Evolutionary conservation across 2,329 filamentous ascomycete genomes (phyloP).

Genomic region (Cyclaneusma minus): DNA sequence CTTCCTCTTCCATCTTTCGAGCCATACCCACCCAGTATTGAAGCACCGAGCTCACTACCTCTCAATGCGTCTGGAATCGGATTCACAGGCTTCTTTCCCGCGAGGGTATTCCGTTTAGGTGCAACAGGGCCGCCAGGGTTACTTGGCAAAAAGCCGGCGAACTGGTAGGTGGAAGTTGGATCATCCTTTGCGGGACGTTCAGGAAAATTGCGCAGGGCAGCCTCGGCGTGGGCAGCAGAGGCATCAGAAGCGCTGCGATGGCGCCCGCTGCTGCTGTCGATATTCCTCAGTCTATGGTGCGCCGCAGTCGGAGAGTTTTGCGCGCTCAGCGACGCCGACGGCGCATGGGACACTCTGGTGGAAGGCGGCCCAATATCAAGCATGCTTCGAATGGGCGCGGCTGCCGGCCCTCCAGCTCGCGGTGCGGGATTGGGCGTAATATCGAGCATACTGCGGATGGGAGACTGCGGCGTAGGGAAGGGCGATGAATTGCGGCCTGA

Average conservation of each 20-base stretch:
- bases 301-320: slow-evolving; percentile 30
- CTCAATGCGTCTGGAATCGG: slow-evolving; percentile 39
- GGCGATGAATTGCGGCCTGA: slow-evolving; percentile 34
- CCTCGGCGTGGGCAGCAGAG: slow-evolving; percentile 29
- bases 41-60: slow-evolving; percentile 31
- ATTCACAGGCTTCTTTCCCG: slow-evolving; percentile 22
- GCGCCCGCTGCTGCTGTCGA: slow-evolving; percentile 22
- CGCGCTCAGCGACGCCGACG: slow-evolving; percentile 26
- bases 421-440: slow-evolving; percentile 28
- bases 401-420: slow-evolving; percentile 6
- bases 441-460: slow-evolving; percentile 54
- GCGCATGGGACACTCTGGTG: slow-evolving; percentile 17
- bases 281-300: slow-evolving; percentile 14
- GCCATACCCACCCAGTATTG: slow-evolving; percentile 29
- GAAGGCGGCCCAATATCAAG: slow-evolving; percentile 32
- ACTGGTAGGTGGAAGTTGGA: slow-evolving; percentile 41
- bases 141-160: slow-evolving; percentile 39
- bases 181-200: slow-evolving; percentile 19
- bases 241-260: slow-evolving; percentile 44
- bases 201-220: slow-evolving; percentile 24
- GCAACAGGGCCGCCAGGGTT: slow-evolving; percentile 24
- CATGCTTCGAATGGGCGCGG: slow-evolving; percentile 47
- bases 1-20: slow-evolving; percentile 13
- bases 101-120: slow-evolving; percentile 36
- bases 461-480: slow-evolving; percentile 42